Conservation (phyloP, 2,329 filamentous ascomycete species). For the Trichothecium sympodiale region DNA sequence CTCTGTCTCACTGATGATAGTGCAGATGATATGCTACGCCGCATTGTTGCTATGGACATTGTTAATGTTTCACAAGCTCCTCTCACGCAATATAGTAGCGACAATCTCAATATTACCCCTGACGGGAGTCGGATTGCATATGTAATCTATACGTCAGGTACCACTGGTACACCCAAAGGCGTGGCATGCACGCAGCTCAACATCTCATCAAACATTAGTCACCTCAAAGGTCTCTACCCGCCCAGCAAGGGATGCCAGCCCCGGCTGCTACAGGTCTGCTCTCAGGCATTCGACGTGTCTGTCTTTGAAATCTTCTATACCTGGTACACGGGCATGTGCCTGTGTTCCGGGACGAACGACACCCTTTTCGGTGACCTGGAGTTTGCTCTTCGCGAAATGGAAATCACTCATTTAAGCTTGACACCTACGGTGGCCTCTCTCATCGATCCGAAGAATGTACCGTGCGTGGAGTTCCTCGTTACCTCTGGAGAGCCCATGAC, state of each 20-base stretch:
- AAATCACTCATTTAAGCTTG: conserved; percentile 70
- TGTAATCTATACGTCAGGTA: conserved; percentile 75
- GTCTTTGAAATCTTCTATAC: conserved; percentile 87
- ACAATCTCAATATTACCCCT: conserved; percentile 25
- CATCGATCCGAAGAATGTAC: conserved; percentile 57
- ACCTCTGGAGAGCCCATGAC: conserved; percentile 76
- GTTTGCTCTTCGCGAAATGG: conserved; percentile 47
- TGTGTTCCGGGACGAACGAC: conserved; percentile 68
- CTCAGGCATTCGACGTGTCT: conserved; percentile 77
- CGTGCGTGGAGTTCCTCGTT: conserved; percentile 62
- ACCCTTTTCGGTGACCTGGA: conserved; percentile 64
- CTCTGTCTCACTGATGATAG: conserved; percentile 30
- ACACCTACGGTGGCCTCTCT: conserved; percentile 77
- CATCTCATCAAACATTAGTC: conserved; percentile 63
- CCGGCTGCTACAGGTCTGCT: conserved; percentile 71
- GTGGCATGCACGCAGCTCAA: conserved; percentile 69
- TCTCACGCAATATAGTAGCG: conserved; percentile 16
- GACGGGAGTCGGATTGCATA: conserved; percentile 52
- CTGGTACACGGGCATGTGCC: conserved; percentile 66
- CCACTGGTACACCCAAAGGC: conserved; percentile 70
- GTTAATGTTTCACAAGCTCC: conserved; percentile 21
- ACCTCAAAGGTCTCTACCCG: conserved; percentile 57
- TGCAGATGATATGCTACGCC: conserved; percentile 9
- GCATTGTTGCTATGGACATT: conserved; percentile 9
- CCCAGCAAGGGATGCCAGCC: conserved; percentile 25